Base-by-base conservation (phyloP, 768 basidiomycete genomes). In the Hypsizygus marmoreus region DNA sequence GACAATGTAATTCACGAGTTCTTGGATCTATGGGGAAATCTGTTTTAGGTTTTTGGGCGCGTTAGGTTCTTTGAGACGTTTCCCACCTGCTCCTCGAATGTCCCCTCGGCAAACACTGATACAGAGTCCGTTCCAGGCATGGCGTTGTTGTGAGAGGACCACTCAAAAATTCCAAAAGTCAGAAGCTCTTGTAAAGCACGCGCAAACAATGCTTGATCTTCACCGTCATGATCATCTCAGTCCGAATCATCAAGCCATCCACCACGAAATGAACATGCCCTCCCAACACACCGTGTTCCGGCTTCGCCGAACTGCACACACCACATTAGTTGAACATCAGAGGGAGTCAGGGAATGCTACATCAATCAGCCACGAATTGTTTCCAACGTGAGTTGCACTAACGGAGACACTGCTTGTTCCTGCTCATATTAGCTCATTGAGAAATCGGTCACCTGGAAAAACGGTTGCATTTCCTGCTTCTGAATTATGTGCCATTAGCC, bases 41-140 rank as follows among this genome's bases (percentile, higher is more conserved):
- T 22, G 10, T 23, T 38, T 43, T 29, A 19, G 40, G 31, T 25
- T 31, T 17, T 24, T 12, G 40, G 10, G 33, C 17, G 40, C 23
- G 12, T 5, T 17, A 25, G n/a, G 24, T 29, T 48, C 6, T n/a
- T 25, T 14, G 24, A 26, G 17, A 39, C 36, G 19, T 24, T 26
- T 24, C 56, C 55, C 63, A 88, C 89, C 81, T 91, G 88, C 65
- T 94, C 91, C 63, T 87, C 84, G 56, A 88, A 92, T 1, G 90
- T 91, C 40, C 91, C 91, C 68, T 94, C 91, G 14, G 87, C 83
- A 60, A 91, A 92, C 54, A 92, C 81, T 48, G 90, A 83, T 45
- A 92, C 74, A 30, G 88, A 87, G 69, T 91, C 90, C 55, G 85
- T 73, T 53, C 63, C 66, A 46, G 81, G 68, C 87, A 91, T 90